phyloP scores from a whole-genome alignment of 2,329 filamentous ascomycete genomes.

The Xylariales sp. region DNA sequence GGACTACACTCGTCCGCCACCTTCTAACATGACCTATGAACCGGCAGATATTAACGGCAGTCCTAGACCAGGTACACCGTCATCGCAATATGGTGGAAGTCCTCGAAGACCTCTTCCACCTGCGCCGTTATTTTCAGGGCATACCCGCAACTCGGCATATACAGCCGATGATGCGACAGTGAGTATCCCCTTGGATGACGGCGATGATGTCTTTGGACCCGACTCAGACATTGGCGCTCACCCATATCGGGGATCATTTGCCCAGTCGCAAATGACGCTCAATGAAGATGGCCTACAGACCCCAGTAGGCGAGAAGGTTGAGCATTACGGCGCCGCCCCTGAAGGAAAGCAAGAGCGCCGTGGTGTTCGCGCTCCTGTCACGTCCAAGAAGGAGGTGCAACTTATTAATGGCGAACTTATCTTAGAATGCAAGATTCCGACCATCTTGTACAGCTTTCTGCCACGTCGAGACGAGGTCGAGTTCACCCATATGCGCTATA shows the following conservation, averaged over 20 bases:
- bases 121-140: slow-evolving; percentile 81
- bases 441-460: slow-evolving; percentile 96
- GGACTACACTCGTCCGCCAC: slow-evolving; percentile 78
- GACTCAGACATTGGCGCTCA: slow-evolving; percentile 65
- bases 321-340: slow-evolving; percentile 89
- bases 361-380: slow-evolving; percentile 86
- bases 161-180: slow-evolving; percentile 77
- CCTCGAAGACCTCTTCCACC: slow-evolving; percentile 88
- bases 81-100: slow-evolving; percentile 87
- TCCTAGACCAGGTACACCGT: slow-evolving; percentile 89
- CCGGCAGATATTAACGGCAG: slow-evolving; percentile 89
- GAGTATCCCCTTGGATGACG: slow-evolving; percentile 74
- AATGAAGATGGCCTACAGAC: slow-evolving; percentile 58
- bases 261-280: slow-evolving; percentile 65
- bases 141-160: slow-evolving; percentile 60
- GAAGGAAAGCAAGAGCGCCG: slow-evolving; percentile 87
- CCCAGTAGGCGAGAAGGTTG: slow-evolving; percentile 67
- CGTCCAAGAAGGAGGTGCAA: slow-evolving; percentile 92
- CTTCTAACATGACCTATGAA: slow-evolving; percentile 80
- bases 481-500: slow-evolving; percentile 97
- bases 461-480: slow-evolving; percentile 92
- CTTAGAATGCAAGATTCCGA: slow-evolving; percentile 98
- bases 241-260: slow-evolving; percentile 69
- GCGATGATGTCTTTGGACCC: slow-evolving; percentile 80
- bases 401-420: slow-evolving; percentile 98